Conservation (phyloP, 2,329 filamentous ascomycete species). For the Rhexocercosporidium sp. region DNA sequence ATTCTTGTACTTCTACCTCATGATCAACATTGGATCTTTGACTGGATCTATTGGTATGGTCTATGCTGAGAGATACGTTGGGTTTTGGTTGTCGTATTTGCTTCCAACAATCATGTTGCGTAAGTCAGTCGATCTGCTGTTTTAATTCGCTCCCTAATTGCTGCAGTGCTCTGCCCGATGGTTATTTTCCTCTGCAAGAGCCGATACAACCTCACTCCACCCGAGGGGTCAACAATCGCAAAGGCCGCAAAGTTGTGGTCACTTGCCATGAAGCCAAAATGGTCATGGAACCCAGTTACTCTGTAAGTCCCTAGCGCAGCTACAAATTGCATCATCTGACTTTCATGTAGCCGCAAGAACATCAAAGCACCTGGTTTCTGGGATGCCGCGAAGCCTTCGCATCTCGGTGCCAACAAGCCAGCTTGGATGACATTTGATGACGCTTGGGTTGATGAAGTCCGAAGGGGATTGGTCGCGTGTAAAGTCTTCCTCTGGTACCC, state of each 20-base stretch:
- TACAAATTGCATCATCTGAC: background rate
- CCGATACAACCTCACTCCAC: conserved; percentile 45
- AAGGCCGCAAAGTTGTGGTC: conserved; percentile 62
- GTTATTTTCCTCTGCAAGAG: conserved; percentile 59
- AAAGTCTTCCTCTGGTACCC: conserved; percentile 74
- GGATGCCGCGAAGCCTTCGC: conserved; percentile 62
- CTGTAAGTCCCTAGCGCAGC: conserved; percentile 47
- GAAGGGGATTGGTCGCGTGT: conserved; percentile 62
- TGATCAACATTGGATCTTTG: conserved; percentile 58
- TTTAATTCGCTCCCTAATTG: background rate
- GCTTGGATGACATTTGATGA: conserved; percentile 82
- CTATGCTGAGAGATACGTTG: conserved; percentile 58
- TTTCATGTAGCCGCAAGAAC: conserved; percentile 49
- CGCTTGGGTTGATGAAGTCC: conserved; percentile 73
- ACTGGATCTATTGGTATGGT: conserved; percentile 51
- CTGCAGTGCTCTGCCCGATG: conserved; percentile 58
- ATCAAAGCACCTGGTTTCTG: conserved; percentile 61
- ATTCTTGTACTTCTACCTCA: conserved; percentile 53
- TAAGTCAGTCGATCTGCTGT: conserved; percentile 6
- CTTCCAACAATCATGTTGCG: conserved; percentile 39
- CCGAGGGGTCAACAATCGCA: conserved; percentile 68
- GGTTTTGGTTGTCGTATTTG: conserved; percentile 54
- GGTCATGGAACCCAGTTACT: conserved; percentile 57
- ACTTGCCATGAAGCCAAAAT: conserved; percentile 60
- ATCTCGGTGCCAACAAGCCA: conserved; percentile 57